Evolutionary conservation across 345 rosid genomes (phyloP).

Genomic region (Rubroshorea leprosula): DNA sequence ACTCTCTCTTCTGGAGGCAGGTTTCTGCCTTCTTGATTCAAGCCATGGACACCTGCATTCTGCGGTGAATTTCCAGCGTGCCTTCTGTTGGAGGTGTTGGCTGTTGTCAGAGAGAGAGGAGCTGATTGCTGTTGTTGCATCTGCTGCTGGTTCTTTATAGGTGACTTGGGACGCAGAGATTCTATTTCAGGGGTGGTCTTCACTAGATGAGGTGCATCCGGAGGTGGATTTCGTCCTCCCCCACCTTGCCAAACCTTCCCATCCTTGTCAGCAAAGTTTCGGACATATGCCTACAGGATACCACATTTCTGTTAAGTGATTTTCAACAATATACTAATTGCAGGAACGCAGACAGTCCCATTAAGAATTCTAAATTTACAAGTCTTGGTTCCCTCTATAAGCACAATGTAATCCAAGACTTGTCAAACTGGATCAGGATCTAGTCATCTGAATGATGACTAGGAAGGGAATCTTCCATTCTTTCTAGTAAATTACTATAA

Average conservation of each 20-base stretch:
- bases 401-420: no score
- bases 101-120: conserved; percentile 51
- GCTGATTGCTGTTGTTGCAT: conserved; percentile 52
- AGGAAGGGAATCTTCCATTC: no score
- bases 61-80: conserved; percentile 63
- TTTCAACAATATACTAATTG: no score
- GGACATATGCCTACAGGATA: conserved; percentile 55
- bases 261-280: conserved; percentile 79
- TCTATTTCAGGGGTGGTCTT: conserved; percentile 86
- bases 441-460: no score
- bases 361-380: no score
- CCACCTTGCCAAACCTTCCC: conserved; percentile 99
- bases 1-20: conserved; percentile 39
- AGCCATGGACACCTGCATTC: conserved; percentile 38
- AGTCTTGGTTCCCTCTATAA: background rate
- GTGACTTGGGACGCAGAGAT: conserved; percentile 82
- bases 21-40: conserved; percentile 57
- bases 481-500: no score
- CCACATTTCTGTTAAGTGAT: no score
- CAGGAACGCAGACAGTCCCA: no score
- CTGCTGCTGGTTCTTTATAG: conserved; percentile 95
- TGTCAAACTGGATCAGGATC: no score
- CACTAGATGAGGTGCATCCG: conserved; percentile 85
- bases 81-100: conserved; percentile 59
- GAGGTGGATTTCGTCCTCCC: conserved; percentile 94